Evolutionary conservation across 192 early-diverging fungal genomes (phyloP).

Genomic region (Linnemannia hyalina): DNA sequence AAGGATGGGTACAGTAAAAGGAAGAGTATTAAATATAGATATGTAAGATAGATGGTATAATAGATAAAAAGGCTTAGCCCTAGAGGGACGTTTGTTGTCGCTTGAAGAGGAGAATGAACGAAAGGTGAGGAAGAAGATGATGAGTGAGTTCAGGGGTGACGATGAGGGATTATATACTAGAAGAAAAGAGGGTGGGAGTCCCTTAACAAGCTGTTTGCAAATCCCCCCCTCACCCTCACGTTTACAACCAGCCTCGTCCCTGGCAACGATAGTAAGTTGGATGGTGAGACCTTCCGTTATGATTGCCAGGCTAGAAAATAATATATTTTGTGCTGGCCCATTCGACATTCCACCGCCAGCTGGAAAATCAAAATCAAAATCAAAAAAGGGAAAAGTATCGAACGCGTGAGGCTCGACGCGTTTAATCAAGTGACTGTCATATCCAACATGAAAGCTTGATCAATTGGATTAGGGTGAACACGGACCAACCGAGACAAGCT

Average conservation of each 20-base stretch:
- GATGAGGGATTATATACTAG: neutral
- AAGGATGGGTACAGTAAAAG: neutral
- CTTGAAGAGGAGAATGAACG: neutral
- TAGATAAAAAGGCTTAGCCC: neutral
- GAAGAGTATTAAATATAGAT: neutral
- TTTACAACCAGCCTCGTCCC: neutral
- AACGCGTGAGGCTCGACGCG: neutral
- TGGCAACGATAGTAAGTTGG: neutral
- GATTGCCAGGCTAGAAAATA: neutral
- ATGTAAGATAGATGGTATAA: neutral
- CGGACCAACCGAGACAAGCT: neutral
- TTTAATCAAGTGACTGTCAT: neutral
- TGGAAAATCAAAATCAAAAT: neutral
- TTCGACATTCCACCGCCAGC: neutral
- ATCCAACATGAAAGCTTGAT: neutral
- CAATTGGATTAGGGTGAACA: neutral
- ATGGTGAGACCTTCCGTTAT: neutral
- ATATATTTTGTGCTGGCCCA: slow-evolving; percentile 5
- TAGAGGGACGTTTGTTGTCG: neutral
- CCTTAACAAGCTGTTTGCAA: neutral
- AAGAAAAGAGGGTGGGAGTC: neutral
- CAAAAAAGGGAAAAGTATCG: neutral
- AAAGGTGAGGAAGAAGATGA: too few species aligned
- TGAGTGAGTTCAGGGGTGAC: neutral
- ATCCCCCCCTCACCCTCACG: neutral